Conservation (phyloP, 805 yeast genomes). For the Candida palmyrensis region DNA sequence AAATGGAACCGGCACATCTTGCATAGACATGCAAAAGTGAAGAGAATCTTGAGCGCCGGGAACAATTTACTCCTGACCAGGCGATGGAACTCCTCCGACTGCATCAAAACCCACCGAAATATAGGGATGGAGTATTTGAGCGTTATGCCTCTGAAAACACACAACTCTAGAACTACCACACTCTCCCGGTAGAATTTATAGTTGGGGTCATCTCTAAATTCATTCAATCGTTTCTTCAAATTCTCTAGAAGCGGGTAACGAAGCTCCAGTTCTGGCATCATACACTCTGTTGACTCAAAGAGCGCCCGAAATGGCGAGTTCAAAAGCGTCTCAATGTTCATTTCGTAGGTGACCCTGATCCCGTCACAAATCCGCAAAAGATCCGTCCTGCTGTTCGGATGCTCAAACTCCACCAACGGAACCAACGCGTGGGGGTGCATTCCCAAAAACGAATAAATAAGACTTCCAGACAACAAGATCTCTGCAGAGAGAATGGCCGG, state of each 20-base stretch:
- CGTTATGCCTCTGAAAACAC: constrained; percentile 10
- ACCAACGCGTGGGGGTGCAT: constrained; percentile 25
- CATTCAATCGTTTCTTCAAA: constrained; percentile 1
- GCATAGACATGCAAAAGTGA: constrained; percentile 15
- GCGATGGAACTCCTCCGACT: constrained; percentile 11
- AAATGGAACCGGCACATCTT: constrained; percentile 17
- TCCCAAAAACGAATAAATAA: constrained; percentile 24
- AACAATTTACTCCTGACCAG: constrained; percentile 16
- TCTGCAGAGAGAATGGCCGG: constrained; percentile 8
- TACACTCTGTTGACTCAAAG: constrained; percentile 5
- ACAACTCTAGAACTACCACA: constrained; percentile 10
- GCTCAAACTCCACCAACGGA: constrained; percentile 23
- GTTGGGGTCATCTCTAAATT: not conserved
- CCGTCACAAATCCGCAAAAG: constrained; percentile 17
- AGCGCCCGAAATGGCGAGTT: constrained; percentile 5
- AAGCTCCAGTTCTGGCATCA: constrained; percentile 3
- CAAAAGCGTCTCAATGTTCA: constrained; percentile 7
- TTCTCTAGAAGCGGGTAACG: constrained; percentile 6
- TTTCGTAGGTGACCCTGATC: constrained; percentile 6
- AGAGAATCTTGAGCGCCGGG: constrained; percentile 23
- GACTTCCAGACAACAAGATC: constrained; percentile 14
- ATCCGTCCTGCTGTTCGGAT: constrained; percentile 13
- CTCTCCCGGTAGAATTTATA: constrained; percentile 1
- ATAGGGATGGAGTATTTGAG: constrained; percentile 26
- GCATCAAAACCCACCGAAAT: constrained; percentile 20